Evolutionary conservation across 345 rosid genomes (phyloP).

Genomic region (Eucalyptus globulus): DNA sequence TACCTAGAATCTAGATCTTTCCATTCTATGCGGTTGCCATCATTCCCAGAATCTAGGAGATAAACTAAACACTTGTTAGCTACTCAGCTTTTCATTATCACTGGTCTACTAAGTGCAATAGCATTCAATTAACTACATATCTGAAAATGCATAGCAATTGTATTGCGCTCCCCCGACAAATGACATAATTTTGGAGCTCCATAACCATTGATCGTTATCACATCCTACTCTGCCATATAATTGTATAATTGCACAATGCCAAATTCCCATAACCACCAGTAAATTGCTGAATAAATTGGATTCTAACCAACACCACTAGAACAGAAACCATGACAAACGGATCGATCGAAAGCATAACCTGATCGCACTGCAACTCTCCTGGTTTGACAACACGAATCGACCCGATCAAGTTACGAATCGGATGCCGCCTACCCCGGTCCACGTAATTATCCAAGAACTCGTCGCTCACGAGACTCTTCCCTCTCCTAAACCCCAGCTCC

Average conservation of each 20-base stretch:
- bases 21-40: not conserved
- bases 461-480: slow-evolving; percentile 26
- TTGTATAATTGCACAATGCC: not conserved
- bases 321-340: not conserved
- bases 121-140: not conserved
- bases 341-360: slow-evolving; percentile 26
- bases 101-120: not conserved
- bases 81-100: not conserved
- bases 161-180: not conserved
- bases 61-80: not conserved
- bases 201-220: not conserved
- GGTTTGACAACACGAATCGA: slow-evolving; percentile 39
- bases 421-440: slow-evolving; percentile 35
- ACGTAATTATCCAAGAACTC: slow-evolving; percentile 34
- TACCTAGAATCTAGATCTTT: not conserved
- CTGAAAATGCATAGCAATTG: not conserved
- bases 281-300: not conserved
- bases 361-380: slow-evolving; percentile 43
- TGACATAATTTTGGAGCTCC: not conserved
- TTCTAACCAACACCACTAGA: not conserved
- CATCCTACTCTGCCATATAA: not conserved
- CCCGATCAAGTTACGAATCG: slow-evolving; percentile 53
- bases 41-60: not conserved
- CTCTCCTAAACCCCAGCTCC: not conserved
- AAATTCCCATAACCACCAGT: not conserved